phyloP scores from a whole-genome alignment of 305 asterid species.

The Fraxinus floribunda region DNA sequence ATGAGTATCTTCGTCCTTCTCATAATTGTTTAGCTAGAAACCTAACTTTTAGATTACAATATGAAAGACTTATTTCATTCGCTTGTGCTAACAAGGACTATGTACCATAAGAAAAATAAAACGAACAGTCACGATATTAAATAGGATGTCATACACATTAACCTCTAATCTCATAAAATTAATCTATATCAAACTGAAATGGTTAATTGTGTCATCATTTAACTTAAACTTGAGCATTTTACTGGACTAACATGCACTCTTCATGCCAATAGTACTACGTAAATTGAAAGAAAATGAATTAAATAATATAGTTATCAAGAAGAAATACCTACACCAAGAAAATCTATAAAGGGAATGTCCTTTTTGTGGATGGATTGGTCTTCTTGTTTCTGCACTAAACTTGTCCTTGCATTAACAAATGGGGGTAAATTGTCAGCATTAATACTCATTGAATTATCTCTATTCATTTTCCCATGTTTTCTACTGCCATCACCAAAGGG shows the following conservation, averaged over 20 bases:
- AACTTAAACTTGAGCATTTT: neutral
- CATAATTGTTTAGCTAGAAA: neutral
- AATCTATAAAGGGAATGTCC: constrained; percentile 76
- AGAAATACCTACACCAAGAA: constrained; percentile 89
- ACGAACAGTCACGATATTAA: neutral
- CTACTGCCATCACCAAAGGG: constrained; percentile 27
- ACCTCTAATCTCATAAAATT: neutral
- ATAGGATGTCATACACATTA: neutral
- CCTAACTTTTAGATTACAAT: neutral
- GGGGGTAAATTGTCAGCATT: constrained; percentile 12
- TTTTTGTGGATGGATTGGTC: constrained; percentile 43
- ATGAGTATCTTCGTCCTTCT: neutral
- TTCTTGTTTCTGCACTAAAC: constrained; percentile 23
- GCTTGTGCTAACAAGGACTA: neutral
- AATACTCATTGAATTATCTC: constrained; percentile 1
- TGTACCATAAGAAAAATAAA: neutral
- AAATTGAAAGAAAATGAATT: neutral
- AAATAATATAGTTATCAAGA: constrained; percentile 33
- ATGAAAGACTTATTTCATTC: neutral
- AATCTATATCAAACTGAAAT: neutral
- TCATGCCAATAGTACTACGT: neutral
- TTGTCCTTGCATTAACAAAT: constrained; percentile 30
- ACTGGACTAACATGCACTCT: neutral
- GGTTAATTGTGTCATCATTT: neutral
- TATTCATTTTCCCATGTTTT: constrained; percentile 13